Conservation (phyloP, 306 rosid species). For the Pterocarpus macrocarpus region DNA sequence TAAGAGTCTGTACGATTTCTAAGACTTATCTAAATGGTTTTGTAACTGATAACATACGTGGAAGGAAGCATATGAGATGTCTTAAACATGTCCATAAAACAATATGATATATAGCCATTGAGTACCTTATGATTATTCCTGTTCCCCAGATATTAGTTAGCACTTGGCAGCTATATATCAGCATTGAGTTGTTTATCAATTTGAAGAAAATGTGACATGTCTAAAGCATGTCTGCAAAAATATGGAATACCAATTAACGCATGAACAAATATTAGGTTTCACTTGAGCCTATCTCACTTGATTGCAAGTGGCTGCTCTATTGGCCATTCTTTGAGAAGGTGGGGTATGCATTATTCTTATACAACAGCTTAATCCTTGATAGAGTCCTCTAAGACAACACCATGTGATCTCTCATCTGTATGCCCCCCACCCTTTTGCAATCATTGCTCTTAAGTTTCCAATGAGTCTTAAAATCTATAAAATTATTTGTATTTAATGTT, state of each 20-base stretch:
- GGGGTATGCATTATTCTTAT: not conserved
- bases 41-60: not conserved
- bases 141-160: not conserved
- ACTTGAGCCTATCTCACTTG: not conserved
- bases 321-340: slow-evolving; percentile 15
- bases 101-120: not conserved
- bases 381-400: slow-evolving; percentile 26
- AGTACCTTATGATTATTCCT: not conserved
- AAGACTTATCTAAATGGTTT: not conserved
- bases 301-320: not conserved
- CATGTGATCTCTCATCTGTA: slow-evolving; percentile 48
- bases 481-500: not conserved
- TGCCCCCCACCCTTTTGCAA: not conserved
- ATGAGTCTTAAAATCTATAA: slow-evolving; percentile 19
- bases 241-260: slow-evolving; percentile 13
- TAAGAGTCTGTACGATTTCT: not conserved
- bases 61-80: not conserved
- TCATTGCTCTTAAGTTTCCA: not conserved
- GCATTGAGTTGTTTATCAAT: not conserved
- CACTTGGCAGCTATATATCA: not conserved
- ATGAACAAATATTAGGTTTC: not conserved
- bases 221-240: slow-evolving; percentile 37
- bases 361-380: not conserved
- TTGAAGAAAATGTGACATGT: slow-evolving; percentile 30
- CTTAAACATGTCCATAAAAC: not conserved